Evolutionary conservation across 345 rosid species (phyloP), one percentile per base, ranked within the genome.

Genomic region (Brassica cretica): DNA sequence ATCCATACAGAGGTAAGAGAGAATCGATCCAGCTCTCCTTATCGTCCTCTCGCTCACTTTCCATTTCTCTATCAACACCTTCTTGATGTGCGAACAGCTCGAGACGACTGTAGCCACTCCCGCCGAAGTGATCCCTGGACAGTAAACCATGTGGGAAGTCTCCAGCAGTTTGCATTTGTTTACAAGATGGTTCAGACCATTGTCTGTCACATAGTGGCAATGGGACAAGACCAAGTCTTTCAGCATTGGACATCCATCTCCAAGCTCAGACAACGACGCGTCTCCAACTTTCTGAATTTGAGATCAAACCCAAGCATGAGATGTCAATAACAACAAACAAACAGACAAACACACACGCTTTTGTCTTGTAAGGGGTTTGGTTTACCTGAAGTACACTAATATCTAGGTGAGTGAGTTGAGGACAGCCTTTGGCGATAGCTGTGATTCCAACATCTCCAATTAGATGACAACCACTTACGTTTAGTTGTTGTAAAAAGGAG

Each of bases 41-140:
- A 80, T 81, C 15, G 98, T 94, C 78, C 98, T 86, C 62, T 86
- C 81, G 63, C 92, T 92, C 24, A 92, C 97, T 86, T 94, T 92
- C 84, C 93, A 88, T 85, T 88, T 89, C 90, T 94, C 98, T 2
- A 94, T 88, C 81, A 89, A 79, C 39, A 94, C 87, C 80, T 92
- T 94, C 76, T 89, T 92, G 46, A 94, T 83, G 85, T 86, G 90
- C 33, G 88, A 86, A 84, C 97, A 94, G 81, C 91, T 75, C 5
- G 97, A 92, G 56, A 94, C 89, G 60, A 94, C 86, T 0, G 96
- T 89, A 75, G 98, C 97, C 46, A 94, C 94, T 51, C 98, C 98
- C 0, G 80, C 80, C 0, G 96, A 80, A 55, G 93, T 92, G 72
- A 92, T 86, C 14, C 86, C 80, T 0, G 89, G 93, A 76, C 97